Base-by-base conservation (phyloP, 2,329 filamentous ascomycete species). In the Diaporthe ampelina region DNA sequence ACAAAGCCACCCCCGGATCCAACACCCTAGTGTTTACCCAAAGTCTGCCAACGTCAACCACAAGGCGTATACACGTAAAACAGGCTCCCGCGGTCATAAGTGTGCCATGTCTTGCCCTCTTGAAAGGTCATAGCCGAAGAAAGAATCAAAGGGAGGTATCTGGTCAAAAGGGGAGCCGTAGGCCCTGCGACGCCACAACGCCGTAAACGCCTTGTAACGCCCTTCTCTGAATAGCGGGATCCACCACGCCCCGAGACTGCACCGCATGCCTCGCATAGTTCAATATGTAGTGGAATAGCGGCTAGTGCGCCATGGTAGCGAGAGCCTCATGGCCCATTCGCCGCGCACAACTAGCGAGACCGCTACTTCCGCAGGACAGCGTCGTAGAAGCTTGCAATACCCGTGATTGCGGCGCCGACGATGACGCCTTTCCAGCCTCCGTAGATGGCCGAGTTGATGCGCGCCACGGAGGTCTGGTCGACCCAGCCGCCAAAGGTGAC, bases 311-410 rank as follows among this genome's bases (percentile, higher is more conserved):
- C 17, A 19, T n/a, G 4, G 52, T 43, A 17, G 35, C 26, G 26
- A 26, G 40, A 50, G 54, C 21, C 52, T 32, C n/a, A 40, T 2
- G 26, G n/a, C 11, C 32, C 37, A 59, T 11, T 24, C 21, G 17
- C 32, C 50, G 69, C 43, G 17, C 45, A 72, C 29, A 61, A 17
- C 21, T 48, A 56, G 19, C 35, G n/a, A 59, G 29, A 19, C 10
- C 32, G 63, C 79, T 87, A 93, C 82, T 92, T 94, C 84, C 89
- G 92, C 81, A 95, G 84, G 32, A 94, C 91, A 52, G 94, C 94
- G 77, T 96, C 94, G 82, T 95, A 97, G 76, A 97, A 84, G 77
- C 92, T 93, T 63, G 92, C 87, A 37, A 95, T 80, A 29, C 89
- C 89, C 6, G 92, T 93, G 77, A 96, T 91, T 72, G 89, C 89